These are phyloP conservation scores for Tylopilus sp. DNA, from an alignment of 768 basidiomycete genomes.

Conservation along the genomic window DNA sequence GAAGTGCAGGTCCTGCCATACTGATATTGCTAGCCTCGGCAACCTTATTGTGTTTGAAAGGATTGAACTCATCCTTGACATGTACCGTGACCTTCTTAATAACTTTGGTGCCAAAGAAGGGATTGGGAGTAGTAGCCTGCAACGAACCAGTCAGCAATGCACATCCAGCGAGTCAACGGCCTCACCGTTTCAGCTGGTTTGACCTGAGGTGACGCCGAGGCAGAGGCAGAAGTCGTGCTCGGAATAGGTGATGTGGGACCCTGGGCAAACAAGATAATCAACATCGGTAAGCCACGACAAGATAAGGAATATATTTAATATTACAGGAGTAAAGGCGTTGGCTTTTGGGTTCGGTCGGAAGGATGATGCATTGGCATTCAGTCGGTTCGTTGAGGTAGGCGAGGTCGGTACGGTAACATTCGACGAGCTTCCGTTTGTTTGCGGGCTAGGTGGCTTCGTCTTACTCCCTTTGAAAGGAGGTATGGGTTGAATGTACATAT, in stretches of 20 bases:
- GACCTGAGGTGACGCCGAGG: conserved; percentile 58
- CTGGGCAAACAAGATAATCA: conserved; percentile 27
- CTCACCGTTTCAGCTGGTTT: conserved; percentile 54
- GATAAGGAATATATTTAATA: conserved; percentile 12
- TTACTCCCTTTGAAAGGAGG: conserved; percentile 83
- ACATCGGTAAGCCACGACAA: conserved; percentile 15
- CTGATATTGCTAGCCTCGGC: conserved; percentile 69
- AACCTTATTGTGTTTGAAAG: conserved; percentile 86
- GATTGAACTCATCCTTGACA: conserved; percentile 96
- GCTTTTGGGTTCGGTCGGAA: conserved; percentile 89
- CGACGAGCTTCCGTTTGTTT: conserved; percentile 30
- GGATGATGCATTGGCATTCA: conserved; percentile 88
- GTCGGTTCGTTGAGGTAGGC: conserved; percentile 54
- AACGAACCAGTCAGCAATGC: conserved; percentile 7
- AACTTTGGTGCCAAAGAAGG: conserved; percentile 83
- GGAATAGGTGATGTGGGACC: conserved; percentile 46
- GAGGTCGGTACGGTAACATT: conserved; percentile 42
- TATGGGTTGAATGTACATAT: conserved; percentile 85
- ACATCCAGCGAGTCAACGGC: background rate
- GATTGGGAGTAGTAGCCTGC: conserved; percentile 57
- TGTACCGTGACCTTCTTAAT: conserved; percentile 79
- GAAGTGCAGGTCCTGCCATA: conserved; percentile 38
- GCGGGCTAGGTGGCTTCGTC: conserved; percentile 30
- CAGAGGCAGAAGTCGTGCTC: conserved; percentile 39
- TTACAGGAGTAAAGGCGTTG: conserved; percentile 68